These are phyloP conservation scores for Lasiosphaeria ovina DNA, from an alignment of 495 filamentous ascomycete genomes.

Conservation along the genomic window DNA sequence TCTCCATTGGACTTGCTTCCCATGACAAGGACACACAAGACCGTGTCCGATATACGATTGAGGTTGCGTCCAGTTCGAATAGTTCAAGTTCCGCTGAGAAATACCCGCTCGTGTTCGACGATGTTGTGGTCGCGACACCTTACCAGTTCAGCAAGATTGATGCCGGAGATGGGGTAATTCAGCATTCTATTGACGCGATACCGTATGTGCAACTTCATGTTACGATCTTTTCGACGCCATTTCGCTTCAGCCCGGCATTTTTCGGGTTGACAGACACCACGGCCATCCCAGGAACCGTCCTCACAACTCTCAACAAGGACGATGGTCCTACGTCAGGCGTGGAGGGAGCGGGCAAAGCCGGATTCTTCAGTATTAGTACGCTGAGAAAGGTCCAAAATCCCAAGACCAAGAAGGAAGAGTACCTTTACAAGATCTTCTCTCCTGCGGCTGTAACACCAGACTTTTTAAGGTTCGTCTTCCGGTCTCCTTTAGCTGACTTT, in stretches of 20 bases:
- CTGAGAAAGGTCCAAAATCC: slow-evolving; percentile 63
- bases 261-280: slow-evolving; percentile 61
- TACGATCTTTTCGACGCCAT: slow-evolving; percentile 80
- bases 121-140: slow-evolving; percentile 76
- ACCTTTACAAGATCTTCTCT: slow-evolving; percentile 96
- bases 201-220: slow-evolving; percentile 84
- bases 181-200: slow-evolving; percentile 62
- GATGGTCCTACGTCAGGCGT: slow-evolving; percentile 48
- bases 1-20: slow-evolving; percentile 50
- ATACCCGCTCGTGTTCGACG: slow-evolving; percentile 61
- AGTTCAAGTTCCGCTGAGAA: slow-evolving; percentile 17
- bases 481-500: not conserved
- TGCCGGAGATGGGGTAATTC: slow-evolving; percentile 38
- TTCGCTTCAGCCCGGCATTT: slow-evolving; percentile 59
- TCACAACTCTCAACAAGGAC: slow-evolving; percentile 74
- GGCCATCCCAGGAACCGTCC: slow-evolving; percentile 64
- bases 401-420: slow-evolving; percentile 56
- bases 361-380: slow-evolving; percentile 86
- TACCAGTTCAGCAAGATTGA: slow-evolving; percentile 67
- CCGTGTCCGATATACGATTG: slow-evolving; percentile 52
- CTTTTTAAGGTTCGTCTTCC: slow-evolving; percentile 53
- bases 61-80: slow-evolving; percentile 35
- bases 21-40: slow-evolving; percentile 13
- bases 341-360: slow-evolving; percentile 62
- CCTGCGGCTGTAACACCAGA: slow-evolving; percentile 60